Evolutionary conservation across 192 early-diverging fungal genomes (phyloP).

Genomic region (Backusella psychrophila): DNA sequence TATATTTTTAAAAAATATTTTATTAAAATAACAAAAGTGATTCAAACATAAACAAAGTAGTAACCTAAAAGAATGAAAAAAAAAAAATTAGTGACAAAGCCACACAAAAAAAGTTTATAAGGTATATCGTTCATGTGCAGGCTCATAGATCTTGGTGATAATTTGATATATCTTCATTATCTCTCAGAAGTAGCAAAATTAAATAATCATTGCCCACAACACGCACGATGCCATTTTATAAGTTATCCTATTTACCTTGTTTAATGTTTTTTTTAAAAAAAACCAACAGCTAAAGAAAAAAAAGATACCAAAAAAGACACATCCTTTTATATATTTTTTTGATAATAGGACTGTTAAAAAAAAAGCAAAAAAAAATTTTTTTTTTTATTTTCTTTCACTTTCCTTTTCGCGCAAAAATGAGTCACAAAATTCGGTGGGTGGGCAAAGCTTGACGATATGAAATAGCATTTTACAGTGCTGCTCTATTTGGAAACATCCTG

Average conservation of each 20-base stretch:
- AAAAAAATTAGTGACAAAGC: neutral
- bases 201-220: neutral
- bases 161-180: neutral
- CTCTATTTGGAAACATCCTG: neutral
- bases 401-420: neutral
- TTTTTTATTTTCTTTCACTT: neutral
- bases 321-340: neutral
- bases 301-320: neutral
- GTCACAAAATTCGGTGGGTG: neutral
- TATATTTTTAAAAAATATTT: no score
- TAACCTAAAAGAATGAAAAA: neutral
- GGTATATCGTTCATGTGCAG: neutral
- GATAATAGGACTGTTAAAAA: neutral
- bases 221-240: neutral
- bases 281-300: neutral
- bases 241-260: neutral
- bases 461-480: neutral
- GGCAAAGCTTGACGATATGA: neutral
- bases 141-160: slow-evolving; percentile 9
- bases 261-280: neutral
- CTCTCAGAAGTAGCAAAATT: slow-evolving; percentile 9
- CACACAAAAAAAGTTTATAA: neutral
- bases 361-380: neutral
- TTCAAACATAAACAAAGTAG: neutral
- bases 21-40: no score